Percentiles rank a stretch among this genome's conserved stretches.
Conservation (phyloP, 192 early-diverging fungal genomes). For the Coemansia pectinata region DNA sequence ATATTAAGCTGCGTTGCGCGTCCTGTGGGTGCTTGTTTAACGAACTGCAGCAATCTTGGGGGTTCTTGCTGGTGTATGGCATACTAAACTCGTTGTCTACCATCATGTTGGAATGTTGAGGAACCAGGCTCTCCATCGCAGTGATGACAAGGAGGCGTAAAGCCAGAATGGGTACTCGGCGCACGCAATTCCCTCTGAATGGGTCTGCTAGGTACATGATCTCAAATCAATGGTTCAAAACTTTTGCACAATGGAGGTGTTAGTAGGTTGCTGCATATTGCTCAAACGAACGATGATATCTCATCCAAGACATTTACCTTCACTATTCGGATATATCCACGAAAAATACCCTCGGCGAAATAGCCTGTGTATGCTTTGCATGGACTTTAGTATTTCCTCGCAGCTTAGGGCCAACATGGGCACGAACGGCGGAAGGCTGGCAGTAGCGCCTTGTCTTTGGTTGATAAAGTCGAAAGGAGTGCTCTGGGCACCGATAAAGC, state of each 20-base stretch:
- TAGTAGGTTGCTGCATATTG: background rate
- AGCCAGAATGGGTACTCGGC: conserved; percentile 31
- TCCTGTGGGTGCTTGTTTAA: background rate
- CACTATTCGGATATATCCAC: conserved; percentile 35
- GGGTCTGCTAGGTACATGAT: conserved; percentile 16
- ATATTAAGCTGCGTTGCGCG: conserved; percentile 1
- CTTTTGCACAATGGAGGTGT: background rate
- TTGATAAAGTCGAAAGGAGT: conserved; percentile 18
- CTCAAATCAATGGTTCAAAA: background rate
- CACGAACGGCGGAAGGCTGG: conserved; percentile 24
- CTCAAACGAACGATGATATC: background rate
- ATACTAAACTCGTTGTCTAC: conserved; percentile 20
- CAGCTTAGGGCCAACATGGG: conserved; percentile 25
- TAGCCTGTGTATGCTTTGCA: conserved; percentile 18
- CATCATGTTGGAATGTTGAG: conserved; percentile 24
- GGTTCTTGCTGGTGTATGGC: conserved; percentile 12
- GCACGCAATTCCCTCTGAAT: conserved; percentile 8
- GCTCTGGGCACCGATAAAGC: conserved; percentile 9
- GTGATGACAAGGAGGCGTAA: conserved; percentile 31
- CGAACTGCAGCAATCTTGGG: background rate
- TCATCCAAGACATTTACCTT: conserved; percentile 11
- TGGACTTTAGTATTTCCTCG: conserved; percentile 13
- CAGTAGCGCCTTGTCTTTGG: background rate
- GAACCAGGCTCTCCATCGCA: conserved; percentile 32
- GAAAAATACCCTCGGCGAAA: conserved; percentile 37